These are phyloP conservation scores for Inga leiocalycina DNA, from an alignment of 306 rosid species.

Conservation along the genomic window DNA sequence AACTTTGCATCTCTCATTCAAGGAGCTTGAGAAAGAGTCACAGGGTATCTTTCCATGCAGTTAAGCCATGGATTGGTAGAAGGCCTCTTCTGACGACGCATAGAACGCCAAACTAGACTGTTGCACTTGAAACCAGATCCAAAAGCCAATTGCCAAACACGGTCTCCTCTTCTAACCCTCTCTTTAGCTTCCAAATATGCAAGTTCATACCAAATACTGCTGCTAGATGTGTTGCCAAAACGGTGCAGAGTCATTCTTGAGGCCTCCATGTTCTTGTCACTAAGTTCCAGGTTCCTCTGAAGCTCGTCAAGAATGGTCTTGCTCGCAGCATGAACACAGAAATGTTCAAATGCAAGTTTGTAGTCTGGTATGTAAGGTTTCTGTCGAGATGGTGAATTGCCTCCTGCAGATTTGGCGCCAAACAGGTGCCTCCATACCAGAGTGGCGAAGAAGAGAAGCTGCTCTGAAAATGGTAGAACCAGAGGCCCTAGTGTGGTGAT, in stretches of 20 bases:
- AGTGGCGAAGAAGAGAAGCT: slow-evolving; percentile 78
- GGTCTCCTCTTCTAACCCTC: slow-evolving; percentile 77
- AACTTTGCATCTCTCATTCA: neutral
- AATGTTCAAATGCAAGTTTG: slow-evolving; percentile 93
- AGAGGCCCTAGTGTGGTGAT: slow-evolving; percentile 94
- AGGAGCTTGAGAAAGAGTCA: neutral
- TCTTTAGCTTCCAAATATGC: slow-evolving; percentile 94
- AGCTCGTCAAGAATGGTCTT: slow-evolving; percentile 80
- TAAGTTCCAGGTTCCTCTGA: slow-evolving; percentile 83
- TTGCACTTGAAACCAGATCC: slow-evolving; percentile 98
- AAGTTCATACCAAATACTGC: slow-evolving; percentile 94
- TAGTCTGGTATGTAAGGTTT: slow-evolving; percentile 95
- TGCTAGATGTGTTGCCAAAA: slow-evolving; percentile 95
- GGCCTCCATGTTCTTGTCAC: slow-evolving; percentile 83
- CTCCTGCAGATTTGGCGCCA: slow-evolving; percentile 44
- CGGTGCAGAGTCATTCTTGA: slow-evolving; percentile 88
- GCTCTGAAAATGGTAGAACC: slow-evolving; percentile 90
- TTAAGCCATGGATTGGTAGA: slow-evolving; percentile 82
- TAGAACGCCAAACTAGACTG: slow-evolving; percentile 81
- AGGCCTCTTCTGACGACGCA: slow-evolving; percentile 66
- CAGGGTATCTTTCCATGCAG: slow-evolving; percentile 68
- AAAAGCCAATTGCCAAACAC: slow-evolving; percentile 92
- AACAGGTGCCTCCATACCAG: slow-evolving; percentile 77
- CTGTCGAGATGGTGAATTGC: slow-evolving; percentile 35
- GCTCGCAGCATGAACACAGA: slow-evolving; percentile 93